Base-by-base conservation (phyloP, 164 flowering plant genomes). In the Annona squamosa region DNA sequence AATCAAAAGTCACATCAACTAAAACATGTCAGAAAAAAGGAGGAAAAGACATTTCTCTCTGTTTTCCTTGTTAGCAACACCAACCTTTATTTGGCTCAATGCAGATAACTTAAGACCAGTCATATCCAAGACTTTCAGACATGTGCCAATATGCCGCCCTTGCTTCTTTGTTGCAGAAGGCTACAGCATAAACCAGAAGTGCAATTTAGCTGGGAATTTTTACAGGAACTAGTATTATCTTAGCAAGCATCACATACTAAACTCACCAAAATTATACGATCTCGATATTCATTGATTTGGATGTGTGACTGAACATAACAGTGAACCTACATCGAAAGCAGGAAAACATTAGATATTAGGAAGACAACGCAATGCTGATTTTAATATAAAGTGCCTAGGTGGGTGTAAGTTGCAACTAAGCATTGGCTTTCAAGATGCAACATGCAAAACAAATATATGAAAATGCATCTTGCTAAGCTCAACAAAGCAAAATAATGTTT, bases 251-350 rank as follows among this genome's bases (percentile, higher is more conserved):
- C 2, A 66, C 42, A 66, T 2, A 66, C 43, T 42, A 37, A 7
- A 83, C 90, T 81, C 73, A 93, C 99, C 88, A 96, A 78, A 76
- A 96, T 71, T 6, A 96, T 90, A 69, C 95, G 92, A 75, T 96
- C 99, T 78, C 99, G 85, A 75, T 91, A 96, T 81, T 96, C 99
- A 77, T 96, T 96, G 83, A 96, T 82, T 82, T 96, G 99, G 81
- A 96, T 96, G 77, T 96, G 98, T 43, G 99, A 96, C 75, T 93
- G 99, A 71, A 92, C 88, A 87, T 96, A 96, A 78, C 85, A 87
- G 77, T 93, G 78, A 56, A 88, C 90, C 99, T 95, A 76, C 72
- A 81, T 72, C 1, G 46, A 72, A 71, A 78, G 44, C 70, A 78
- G 44, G 75, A 42, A 77, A 52, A 61, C 4, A 73, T 42, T 72